phyloP scores from a whole-genome alignment of 768 basidiomycete genomes.

The Cubamyces lactineus region DNA sequence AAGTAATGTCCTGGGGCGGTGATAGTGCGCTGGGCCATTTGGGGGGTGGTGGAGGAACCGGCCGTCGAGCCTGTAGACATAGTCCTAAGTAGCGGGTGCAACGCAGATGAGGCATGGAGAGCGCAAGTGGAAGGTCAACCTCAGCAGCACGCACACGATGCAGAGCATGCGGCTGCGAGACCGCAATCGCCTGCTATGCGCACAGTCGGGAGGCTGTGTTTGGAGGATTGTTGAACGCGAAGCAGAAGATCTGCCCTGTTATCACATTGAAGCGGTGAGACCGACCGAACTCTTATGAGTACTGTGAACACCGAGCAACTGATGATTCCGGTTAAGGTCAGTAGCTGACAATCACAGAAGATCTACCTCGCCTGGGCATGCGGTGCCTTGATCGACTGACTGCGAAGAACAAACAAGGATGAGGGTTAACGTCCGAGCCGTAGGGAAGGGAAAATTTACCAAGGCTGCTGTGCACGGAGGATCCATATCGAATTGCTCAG shows the following conservation, averaged over 20 bases:
- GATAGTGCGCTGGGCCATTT: conserved; percentile 1
- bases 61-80: not conserved
- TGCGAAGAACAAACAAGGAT: too few species aligned
- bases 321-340: too few species aligned
- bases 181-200: conserved; percentile 12
- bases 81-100: conserved; percentile 12
- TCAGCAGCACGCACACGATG: conserved; percentile 1
- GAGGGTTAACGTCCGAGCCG: too few species aligned
- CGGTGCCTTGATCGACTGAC: too few species aligned
- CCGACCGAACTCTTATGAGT: not conserved
- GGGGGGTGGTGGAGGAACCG: not conserved
- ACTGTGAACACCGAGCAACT: too few species aligned
- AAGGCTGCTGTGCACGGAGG: too few species aligned
- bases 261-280: not conserved
- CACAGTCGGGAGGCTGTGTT: not conserved
- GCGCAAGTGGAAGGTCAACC: not conserved
- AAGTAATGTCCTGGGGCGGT: not conserved
- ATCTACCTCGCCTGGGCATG: too few species aligned
- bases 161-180: conserved; percentile 15
- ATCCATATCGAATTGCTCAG: too few species aligned
- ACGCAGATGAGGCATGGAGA: conserved; percentile 20
- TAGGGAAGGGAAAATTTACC: too few species aligned
- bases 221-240: too few species aligned
- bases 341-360: too few species aligned
- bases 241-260: too few species aligned